phyloP scores from a whole-genome alignment of 768 basidiomycete genomes.

The Collybia mongolica region DNA sequence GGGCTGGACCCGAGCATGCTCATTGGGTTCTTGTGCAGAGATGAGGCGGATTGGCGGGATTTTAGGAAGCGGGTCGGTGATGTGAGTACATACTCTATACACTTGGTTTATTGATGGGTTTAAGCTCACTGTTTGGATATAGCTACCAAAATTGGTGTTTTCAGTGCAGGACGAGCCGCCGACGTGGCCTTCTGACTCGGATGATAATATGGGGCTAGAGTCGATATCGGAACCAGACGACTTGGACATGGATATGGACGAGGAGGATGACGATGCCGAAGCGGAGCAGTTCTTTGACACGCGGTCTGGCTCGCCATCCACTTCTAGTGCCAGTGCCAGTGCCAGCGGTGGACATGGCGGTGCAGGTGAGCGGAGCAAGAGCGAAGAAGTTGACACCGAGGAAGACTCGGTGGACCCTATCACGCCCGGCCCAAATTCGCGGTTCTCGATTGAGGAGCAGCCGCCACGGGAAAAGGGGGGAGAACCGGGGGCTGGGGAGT shows the following conservation, averaged over 20 bases:
- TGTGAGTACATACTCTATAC: conserved; percentile 42
- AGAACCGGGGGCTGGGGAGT: conserved; percentile 18
- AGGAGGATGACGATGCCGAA: conserved; percentile 28
- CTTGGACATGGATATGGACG: conserved; percentile 41
- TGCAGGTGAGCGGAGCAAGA: conserved; percentile 34
- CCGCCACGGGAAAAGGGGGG: conserved; percentile 21
- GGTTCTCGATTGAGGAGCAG: conserved; percentile 33
- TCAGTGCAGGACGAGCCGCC: conserved; percentile 88
- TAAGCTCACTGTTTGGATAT: conserved; percentile 15
- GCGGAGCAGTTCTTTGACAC: conserved; percentile 56
- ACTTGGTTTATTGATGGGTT: conserved; percentile 2
- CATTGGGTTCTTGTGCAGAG: conserved; percentile 84
- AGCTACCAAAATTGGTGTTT: conserved; percentile 74
- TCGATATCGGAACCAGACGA: conserved; percentile 81
- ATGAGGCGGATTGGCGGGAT: conserved; percentile 85
- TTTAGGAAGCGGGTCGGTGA: conserved; percentile 69
- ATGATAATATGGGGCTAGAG: conserved; percentile 76
- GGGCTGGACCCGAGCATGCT: conserved; percentile 97
- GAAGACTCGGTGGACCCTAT: conserved; percentile 71
- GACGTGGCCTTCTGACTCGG: conserved; percentile 74
- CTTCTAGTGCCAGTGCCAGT: conserved; percentile 39
- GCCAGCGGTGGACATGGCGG: conserved; percentile 20
- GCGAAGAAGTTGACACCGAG: conserved; percentile 65
- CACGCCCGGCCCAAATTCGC: conserved; percentile 57
- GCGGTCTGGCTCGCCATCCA: conserved; percentile 36